Base-by-base conservation (phyloP, 1,284 basidiomycete species). In the Pseudozyma hubeiensis region DNA sequence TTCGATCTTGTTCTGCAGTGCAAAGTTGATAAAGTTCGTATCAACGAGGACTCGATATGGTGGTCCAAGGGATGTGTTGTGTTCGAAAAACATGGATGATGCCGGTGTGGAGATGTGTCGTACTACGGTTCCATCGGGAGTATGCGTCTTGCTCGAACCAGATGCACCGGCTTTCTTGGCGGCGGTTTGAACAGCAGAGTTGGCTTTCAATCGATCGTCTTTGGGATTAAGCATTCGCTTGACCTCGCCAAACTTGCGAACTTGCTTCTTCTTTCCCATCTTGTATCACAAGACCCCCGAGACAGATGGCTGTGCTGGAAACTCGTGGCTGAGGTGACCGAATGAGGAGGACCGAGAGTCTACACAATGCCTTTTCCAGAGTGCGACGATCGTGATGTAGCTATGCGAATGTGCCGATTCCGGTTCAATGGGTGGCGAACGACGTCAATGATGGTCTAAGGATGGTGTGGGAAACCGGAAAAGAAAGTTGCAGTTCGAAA, bases 11-110 rank as follows among this genome's bases (percentile, higher is more conserved):
- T 99, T 99, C 87, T 99, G 96, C 51, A 99, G 88, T 75, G 92
- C 93, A 85, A 99, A 96, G 85, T 99, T 99, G 88, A 99, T 98
- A 83, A 99, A 99, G 85, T 99, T 99, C 82, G 97, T 99, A 86
- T 99, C 97, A 62, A 99, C 94, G 45, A 99, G 89, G 10, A 99
- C 93, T 30, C 96, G 90, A 84, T 99, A 99, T 0, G 97, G 97
- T 0, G 97, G 97, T 0, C 93, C 95, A 34, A 99, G 91, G 11
- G 95, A 92, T 16, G 92, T 91, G 85, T 99, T 99, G 85, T 99
- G 97, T 24, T 92, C 90, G 64, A 99, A 88, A 88, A 99, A 99
- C 77, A 99, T 89, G 10, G 93, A 93, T 5, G 93, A 91, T 17
- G 92, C 88, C 1, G 80, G 79, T 4, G 80, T 65, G 2, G 65